Evolutionary conservation across 768 basidiomycete genomes (phyloP).

Genomic region (Chalciporus piperatus): DNA sequence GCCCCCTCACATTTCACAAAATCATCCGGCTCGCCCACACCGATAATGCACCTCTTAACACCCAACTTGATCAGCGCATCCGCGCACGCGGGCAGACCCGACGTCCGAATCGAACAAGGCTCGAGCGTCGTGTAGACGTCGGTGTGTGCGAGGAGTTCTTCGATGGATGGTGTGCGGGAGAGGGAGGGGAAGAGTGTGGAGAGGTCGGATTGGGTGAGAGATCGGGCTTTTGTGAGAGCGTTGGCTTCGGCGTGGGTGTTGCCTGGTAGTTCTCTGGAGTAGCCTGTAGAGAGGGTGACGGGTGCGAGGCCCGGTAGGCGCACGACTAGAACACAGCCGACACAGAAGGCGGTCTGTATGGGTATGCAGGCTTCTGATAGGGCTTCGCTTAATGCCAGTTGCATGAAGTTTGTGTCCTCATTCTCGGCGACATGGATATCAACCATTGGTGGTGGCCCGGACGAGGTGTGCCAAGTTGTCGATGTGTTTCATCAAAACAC

Average conservation of each 20-base stretch:
- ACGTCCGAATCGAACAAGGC: slow-evolving; percentile 88
- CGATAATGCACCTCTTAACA: slow-evolving; percentile 79
- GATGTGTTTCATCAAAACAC: too few relatives aligned
- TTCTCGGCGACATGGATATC: slow-evolving; percentile 4
- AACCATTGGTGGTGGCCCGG: too few relatives aligned
- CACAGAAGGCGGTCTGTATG: slow-evolving; percentile 78
- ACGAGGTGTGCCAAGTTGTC: too few relatives aligned
- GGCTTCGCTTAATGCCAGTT: slow-evolving; percentile 68
- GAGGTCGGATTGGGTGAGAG: slow-evolving; percentile 45
- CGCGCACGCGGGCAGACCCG: slow-evolving; percentile 83
- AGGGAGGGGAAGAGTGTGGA: slow-evolving; percentile 40
- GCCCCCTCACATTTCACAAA: slow-evolving; percentile 94
- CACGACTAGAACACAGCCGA: slow-evolving; percentile 77
- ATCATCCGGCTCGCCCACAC: slow-evolving; percentile 88
- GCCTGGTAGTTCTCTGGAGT: slow-evolving; percentile 86
- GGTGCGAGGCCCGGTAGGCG: slow-evolving; percentile 41
- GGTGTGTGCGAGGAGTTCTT: slow-evolving; percentile 51
- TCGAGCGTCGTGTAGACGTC: slow-evolving; percentile 96
- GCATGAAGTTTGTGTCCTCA: slow-evolving; percentile 46
- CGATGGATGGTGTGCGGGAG: slow-evolving; percentile 27
- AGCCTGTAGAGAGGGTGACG: slow-evolving; percentile 71
- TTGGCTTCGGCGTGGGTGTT: slow-evolving; percentile 99
- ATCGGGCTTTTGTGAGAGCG: slow-evolving; percentile 69
- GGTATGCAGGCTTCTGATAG: slow-evolving; percentile 56
- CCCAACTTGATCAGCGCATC: slow-evolving; percentile 73